These are phyloP conservation scores for Alternaria ventricosa DNA, from an alignment of 2,329 filamentous ascomycete species.

Conservation along the genomic window DNA sequence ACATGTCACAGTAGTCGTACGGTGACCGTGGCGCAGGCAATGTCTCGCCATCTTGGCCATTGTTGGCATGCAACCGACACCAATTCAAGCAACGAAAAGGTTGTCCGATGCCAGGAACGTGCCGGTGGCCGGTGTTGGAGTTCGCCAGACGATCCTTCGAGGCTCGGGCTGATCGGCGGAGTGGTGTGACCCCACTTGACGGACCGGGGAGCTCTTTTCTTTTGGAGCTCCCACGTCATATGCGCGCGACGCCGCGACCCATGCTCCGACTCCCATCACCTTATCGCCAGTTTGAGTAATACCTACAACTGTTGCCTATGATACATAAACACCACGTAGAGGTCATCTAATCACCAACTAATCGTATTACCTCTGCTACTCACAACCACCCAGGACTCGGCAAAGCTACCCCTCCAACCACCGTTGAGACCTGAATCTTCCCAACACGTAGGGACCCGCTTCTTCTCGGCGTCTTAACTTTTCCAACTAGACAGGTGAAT, in stretches of 20 bases:
- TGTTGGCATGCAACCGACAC: not conserved
- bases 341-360: not conserved
- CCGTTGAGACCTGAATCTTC: constrained; percentile 18
- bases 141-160: constrained; percentile 1
- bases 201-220: constrained; percentile 23
- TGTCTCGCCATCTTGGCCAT: not conserved
- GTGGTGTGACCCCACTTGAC: constrained; percentile 24
- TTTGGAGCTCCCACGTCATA: constrained; percentile 25
- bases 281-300: constrained; percentile 11
- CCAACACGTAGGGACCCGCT: constrained; percentile 33
- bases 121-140: not conserved
- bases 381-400: not conserved
- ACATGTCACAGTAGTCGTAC: not conserved
- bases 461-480: constrained; percentile 22
- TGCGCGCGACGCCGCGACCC: constrained; percentile 1
- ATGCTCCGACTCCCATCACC: constrained; percentile 10
- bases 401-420: constrained; percentile 20
- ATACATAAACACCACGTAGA: not conserved
- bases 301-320: not conserved
- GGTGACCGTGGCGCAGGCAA: not conserved
- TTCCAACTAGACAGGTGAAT: constrained; percentile 19
- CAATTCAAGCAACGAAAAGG: not conserved
- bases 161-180: constrained; percentile 4
- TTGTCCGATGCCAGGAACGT: not conserved
- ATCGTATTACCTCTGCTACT: not conserved